Evolutionary conservation across 148 eudicot species (phyloP).

Genomic region (Rhododendron simsii): DNA sequence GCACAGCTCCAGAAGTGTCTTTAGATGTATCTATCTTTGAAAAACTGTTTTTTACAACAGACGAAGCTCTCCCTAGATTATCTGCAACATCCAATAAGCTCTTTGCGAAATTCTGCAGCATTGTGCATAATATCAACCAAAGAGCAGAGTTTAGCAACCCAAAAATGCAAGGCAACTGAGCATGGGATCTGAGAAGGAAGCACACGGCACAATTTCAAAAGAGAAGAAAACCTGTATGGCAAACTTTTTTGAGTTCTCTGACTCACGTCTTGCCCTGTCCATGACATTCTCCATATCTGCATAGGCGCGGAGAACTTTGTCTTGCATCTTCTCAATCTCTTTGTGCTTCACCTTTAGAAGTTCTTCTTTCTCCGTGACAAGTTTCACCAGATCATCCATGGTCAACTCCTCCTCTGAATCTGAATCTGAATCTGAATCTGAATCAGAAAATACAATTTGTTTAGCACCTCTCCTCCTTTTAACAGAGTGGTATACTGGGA

Average conservation of each 20-base stretch:
- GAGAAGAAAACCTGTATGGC: conserved; percentile 70
- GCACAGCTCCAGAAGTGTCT: conserved; percentile 72
- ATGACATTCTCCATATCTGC: conserved; percentile 93
- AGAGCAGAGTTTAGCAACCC: conserved; percentile 1
- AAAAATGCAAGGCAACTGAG: not conserved
- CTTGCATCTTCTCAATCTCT: conserved; percentile 61
- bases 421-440: conserved; percentile 61
- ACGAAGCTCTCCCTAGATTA: conserved; percentile 81
- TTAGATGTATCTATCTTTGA: conserved; percentile 64
- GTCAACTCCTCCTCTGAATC: conserved; percentile 49
- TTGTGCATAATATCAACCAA: not conserved
- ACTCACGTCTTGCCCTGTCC: conserved; percentile 80
- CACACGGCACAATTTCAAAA: not conserved
- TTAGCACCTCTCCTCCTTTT: conserved; percentile 33
- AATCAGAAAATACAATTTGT: conserved; percentile 38
- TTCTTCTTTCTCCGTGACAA: conserved; percentile 67
- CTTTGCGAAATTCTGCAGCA: conserved; percentile 83
- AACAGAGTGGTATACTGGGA: conserved; percentile 18
- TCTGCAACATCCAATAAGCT: conserved; percentile 94
- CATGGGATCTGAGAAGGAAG: not conserved
- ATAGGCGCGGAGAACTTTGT: conserved; percentile 67
- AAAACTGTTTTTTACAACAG: conserved; percentile 70
- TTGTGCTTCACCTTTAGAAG: conserved; percentile 43
- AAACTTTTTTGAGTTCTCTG: conserved; percentile 88
- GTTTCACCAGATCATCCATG: conserved; percentile 72